Evolutionary conservation across 306 rosid genomes (phyloP), one percentile per base, ranked within the genome.

Genomic region (Pachyrhizus erosus): DNA sequence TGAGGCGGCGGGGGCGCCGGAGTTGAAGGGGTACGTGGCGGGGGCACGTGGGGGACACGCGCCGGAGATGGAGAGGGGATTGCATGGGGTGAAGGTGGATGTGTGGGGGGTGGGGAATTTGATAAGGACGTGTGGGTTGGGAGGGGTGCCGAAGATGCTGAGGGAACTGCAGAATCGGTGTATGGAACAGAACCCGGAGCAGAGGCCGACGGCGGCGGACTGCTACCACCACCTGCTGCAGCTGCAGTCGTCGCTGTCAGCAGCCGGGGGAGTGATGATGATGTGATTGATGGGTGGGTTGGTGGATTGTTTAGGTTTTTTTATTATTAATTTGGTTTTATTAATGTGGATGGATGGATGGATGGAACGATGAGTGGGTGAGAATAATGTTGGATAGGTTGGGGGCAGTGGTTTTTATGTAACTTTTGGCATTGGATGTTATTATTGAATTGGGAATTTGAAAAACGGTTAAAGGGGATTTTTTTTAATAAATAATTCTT

Each of bases 221-320:
- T 96, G 98, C 72, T 96, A 96, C 87, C 99, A 93, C 91, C 97
- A 92, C 80, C 87, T 96, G 90, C 85, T 96, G 46, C 99, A 96
- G 92, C 84, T 96, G 14, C 99, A 95, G 92, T 86, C 93, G 0
- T 88, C 97, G 45, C 71, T 89, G 83, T 88, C 93, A 37, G 87
- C 82, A 1, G 84, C 49, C 37, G 75, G 75, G n/a, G 75, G 21
- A 0, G 37, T 12, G 2, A 3, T 45, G 3, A 21, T 70, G 58
- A 31, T 64, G 70, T 64, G 70, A 64, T 64, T 15, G 68, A 62
- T 62, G 70, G 43, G 40, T 13, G 1, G n/a, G n/a, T n/a, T n/a
- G n/a, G n/a, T n/a, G n/a, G n/a, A n/a, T n/a, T n/a, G n/a, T n/a
- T n/a, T n/a, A n/a, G n/a, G n/a, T n/a, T n/a, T n/a, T n/a, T n/a